Evolutionary conservation across 2,329 filamentous ascomycete species (phyloP), one percentile per base, ranked within the genome.

Genomic region (Rutstroemia sp.): DNA sequence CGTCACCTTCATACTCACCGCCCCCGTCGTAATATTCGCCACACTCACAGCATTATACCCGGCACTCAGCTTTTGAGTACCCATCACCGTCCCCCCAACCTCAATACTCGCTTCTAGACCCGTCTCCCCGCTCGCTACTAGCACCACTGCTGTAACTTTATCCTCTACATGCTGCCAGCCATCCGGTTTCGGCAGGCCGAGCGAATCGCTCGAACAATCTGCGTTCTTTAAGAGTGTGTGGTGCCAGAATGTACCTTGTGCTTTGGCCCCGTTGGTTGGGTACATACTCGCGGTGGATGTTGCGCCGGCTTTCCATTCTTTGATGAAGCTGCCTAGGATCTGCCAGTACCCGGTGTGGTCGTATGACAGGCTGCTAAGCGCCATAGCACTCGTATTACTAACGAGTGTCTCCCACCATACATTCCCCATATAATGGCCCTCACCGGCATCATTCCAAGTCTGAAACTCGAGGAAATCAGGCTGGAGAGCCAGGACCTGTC

Each of bases 361-460:
- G 44, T 69, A 71, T 1, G 61, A 65, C 10, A 67, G 61, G 10
- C 65, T 65, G 30, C 72, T 70, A 1, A 54, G 60, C 2, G 61
- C 60, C 17, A 70, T 69, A 1, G 60, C 50, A 0, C 62, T 61
- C 9, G 58, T 62, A 8, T 58, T 59, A 5, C 60, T 63, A 3
- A 59, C 58, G 47, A 71, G 65, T 0, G 67, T 63, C 38, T 73
- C 71, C 1, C 58, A 57, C 70, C 71, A 74, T 9, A 69, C 54
- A n/a, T 71, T 70, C 0, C 71, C 72, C 58, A 74, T 69, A 52
- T 75, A 73, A 57, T 73, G 72, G 10, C 63, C 63, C 52, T 74
- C 72, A 2, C 71, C 71, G 0, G 66, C 70, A 50, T 74, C 72
- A 49, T 74, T 74, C 72, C 72, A 74, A 14, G 70, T 72, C 48